Percentiles rank a stretch among this genome's conserved stretches.
Evolutionary conservation across 208 protist species (phyloP).

Genomic region (Acanthamoeba healyi): DNA sequence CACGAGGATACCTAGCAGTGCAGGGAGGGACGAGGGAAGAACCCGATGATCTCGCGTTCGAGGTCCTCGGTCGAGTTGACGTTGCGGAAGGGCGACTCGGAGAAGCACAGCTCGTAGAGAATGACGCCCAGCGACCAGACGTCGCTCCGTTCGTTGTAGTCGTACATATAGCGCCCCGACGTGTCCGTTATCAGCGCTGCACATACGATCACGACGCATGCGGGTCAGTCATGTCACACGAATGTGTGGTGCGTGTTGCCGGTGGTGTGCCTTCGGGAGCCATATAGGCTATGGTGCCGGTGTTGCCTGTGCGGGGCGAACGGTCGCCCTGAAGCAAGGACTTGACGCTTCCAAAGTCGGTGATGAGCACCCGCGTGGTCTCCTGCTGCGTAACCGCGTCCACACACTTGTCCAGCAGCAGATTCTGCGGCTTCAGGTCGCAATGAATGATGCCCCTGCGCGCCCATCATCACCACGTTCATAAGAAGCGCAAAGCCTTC

Average conservation of each 20-base stretch:
- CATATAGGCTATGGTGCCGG: slow-evolving; percentile 65
- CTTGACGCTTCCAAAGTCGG: slow-evolving; percentile 70
- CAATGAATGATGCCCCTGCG: slow-evolving; percentile 47
- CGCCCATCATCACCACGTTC: background rate
- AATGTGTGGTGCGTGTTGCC: no score
- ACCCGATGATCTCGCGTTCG: slow-evolving; percentile 44
- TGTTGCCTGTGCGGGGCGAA: slow-evolving; percentile 15
- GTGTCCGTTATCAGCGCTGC: background rate
- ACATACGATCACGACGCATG: no score
- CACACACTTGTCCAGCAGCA: slow-evolving; percentile 34
- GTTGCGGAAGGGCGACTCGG: slow-evolving; percentile 39
- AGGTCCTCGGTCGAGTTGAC: background rate
- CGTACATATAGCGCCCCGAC: slow-evolving; percentile 12
- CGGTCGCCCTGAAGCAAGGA: background rate
- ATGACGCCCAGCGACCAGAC: slow-evolving; percentile 86
- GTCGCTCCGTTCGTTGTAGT: slow-evolving; percentile 76
- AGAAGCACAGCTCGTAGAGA: slow-evolving; percentile 83
- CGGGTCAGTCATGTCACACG: no score
- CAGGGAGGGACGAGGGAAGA: no score
- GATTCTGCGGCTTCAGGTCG: slow-evolving; percentile 66
- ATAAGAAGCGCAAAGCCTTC: background rate
- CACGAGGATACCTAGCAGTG: no score
- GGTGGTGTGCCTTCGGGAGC: slow-evolving; percentile 31
- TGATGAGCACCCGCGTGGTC: slow-evolving; percentile 14
- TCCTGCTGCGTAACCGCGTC: slow-evolving; percentile 22